Percentiles rank a stretch among this genome's conserved stretches.
Conservation (phyloP, 352 stramenopile genomes). For the Phytophthora sp. region DNA sequence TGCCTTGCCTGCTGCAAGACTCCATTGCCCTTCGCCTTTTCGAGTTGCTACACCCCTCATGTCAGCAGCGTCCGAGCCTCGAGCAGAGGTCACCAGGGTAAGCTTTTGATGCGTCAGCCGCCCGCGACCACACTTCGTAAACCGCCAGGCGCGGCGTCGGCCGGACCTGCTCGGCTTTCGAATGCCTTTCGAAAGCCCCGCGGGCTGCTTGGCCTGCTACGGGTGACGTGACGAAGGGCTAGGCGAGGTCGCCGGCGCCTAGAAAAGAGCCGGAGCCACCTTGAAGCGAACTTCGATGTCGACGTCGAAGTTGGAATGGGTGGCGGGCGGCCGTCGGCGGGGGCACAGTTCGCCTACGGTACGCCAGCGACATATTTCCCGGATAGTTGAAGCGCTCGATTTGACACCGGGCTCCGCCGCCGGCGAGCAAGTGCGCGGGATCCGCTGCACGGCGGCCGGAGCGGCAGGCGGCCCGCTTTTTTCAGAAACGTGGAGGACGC, state of each 20-base stretch:
- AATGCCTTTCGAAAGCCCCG: not conserved
- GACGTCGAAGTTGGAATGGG: constrained; percentile 16
- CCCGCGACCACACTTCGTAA: not conserved
- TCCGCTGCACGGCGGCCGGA: constrained; percentile 18
- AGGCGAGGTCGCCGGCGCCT: no score
- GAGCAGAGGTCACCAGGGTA: not conserved
- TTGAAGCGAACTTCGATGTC: constrained; percentile 6
- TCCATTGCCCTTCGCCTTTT: not conserved
- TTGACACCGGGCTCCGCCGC: not conserved
- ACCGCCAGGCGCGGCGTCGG: no score
- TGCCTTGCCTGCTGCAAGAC: not conserved
- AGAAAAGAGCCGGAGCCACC: constrained; percentile 14
- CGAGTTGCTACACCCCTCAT: no score
- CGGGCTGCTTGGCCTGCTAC: not conserved
- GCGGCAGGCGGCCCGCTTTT: constrained; percentile 14
- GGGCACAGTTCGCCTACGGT: constrained; percentile 19
- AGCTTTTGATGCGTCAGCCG: not conserved
- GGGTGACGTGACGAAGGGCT: constrained; percentile 17
- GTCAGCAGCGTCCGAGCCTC: not conserved
- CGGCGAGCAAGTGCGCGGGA: not conserved
- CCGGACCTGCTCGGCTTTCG: no score
- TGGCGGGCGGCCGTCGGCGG: constrained; percentile 3
- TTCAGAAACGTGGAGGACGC: constrained; percentile 25
- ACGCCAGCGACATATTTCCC: constrained; percentile 11
- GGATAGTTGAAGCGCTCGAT: constrained; percentile 3